These are phyloP conservation scores for Wolfiporia cocos DNA, from an alignment of 1,284 basidiomycete genomes.

Conservation along the genomic window DNA sequence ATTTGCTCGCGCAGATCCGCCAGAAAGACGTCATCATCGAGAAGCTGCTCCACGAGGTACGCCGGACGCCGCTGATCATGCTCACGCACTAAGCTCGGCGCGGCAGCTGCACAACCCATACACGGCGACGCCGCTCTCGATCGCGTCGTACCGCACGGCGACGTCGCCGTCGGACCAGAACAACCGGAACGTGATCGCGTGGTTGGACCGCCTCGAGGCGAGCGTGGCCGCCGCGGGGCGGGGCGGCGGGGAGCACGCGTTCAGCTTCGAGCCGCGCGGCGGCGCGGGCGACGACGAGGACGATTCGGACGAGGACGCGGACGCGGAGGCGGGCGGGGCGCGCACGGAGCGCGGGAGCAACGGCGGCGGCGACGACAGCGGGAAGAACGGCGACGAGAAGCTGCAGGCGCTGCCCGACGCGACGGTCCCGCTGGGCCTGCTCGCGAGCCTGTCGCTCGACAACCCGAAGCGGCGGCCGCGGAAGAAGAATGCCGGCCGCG, in stretches of 20 bases:
- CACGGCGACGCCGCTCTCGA: constrained; percentile 67
- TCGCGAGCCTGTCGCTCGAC: constrained; percentile 64
- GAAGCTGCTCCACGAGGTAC: constrained; percentile 70
- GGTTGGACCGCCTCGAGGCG: constrained; percentile 49
- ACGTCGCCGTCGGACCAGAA: constrained; percentile 65
- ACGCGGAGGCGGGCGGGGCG: constrained; percentile 16
- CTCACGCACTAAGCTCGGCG: no score
- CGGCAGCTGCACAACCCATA: constrained; percentile 71
- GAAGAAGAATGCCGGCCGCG: constrained; percentile 32
- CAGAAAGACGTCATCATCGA: constrained; percentile 82
- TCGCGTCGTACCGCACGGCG: constrained; percentile 69
- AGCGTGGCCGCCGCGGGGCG: constrained; percentile 27
- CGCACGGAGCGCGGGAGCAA: constrained; percentile 24
- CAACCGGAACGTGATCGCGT: constrained; percentile 63
- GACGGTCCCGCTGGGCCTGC: constrained; percentile 65
- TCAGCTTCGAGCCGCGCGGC: constrained; percentile 35
- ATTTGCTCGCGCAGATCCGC: constrained; percentile 72
- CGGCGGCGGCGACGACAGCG: constrained; percentile 21
- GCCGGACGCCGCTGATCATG: constrained; percentile 13
- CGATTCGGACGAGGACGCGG: constrained; percentile 17
- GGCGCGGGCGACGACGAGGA: constrained; percentile 14
- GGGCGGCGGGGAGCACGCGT: constrained; percentile 29
- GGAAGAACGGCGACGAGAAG: constrained; percentile 32
- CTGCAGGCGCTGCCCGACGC: constrained; percentile 55
- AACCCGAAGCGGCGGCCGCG: constrained; percentile 33